phyloP scores from a whole-genome alignment of 495 filamentous ascomycete genomes.

The Hypoxylon lienhwacheense region DNA sequence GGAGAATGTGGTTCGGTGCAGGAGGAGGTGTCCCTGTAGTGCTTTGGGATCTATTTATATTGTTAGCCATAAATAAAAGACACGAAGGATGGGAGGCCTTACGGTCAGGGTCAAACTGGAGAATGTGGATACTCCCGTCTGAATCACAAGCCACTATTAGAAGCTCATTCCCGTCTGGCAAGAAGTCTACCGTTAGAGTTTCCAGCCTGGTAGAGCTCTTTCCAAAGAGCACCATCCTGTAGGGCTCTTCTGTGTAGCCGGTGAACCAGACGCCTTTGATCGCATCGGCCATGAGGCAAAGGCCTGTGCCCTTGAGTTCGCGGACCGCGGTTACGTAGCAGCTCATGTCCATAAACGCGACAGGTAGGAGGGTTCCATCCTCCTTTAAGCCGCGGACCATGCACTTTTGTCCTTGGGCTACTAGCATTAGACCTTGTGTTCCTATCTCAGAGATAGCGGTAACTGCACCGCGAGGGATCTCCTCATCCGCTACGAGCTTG shows the following conservation, averaged over 20 bases:
- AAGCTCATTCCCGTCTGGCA: slow-evolving; percentile 81
- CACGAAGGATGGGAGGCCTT: slow-evolving; percentile 34
- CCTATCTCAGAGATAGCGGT: slow-evolving; percentile 84
- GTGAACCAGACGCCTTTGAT: slow-evolving; percentile 94
- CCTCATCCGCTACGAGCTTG: slow-evolving; percentile 84
- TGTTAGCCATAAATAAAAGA: slow-evolving; percentile 28
- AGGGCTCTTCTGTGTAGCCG: slow-evolving; percentile 92
- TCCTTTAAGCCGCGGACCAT: slow-evolving; percentile 96
- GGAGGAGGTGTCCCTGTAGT: slow-evolving; percentile 80
- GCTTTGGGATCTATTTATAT: slow-evolving; percentile 80
- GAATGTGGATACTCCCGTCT: slow-evolving; percentile 79
- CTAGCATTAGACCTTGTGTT: slow-evolving; percentile 88
- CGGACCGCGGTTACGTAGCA: slow-evolving; percentile 83
- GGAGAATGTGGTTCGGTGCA: slow-evolving; percentile 80
- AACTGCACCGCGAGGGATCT: slow-evolving; percentile 86
- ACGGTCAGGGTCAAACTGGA: slow-evolving; percentile 94
- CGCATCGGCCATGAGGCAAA: slow-evolving; percentile 83
- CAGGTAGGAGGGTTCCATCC: slow-evolving; percentile 85
- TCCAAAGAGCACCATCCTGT: slow-evolving; percentile 91
- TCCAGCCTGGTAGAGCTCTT: slow-evolving; percentile 76
- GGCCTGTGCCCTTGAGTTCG: slow-evolving; percentile 76
- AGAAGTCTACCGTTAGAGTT: slow-evolving; percentile 80
- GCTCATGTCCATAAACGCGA: slow-evolving; percentile 98
- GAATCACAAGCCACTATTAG: slow-evolving; percentile 82
- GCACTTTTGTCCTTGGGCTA: slow-evolving; percentile 93